These are phyloP conservation scores for Backusella macrospora DNA, from an alignment of 192 early-diverging fungal species.

Conservation along the genomic window DNA sequence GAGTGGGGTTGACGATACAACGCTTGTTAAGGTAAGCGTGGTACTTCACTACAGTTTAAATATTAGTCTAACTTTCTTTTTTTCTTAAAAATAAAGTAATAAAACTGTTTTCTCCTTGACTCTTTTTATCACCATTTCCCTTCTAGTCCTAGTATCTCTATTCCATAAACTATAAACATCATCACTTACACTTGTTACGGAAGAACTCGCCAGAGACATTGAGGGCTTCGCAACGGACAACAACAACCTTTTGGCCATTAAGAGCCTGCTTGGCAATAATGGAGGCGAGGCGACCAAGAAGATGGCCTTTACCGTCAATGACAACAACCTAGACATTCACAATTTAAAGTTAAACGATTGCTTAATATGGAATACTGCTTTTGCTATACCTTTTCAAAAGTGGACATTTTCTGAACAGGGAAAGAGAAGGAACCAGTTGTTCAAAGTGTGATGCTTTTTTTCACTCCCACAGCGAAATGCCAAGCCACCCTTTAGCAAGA, in stretches of 20 bases:
- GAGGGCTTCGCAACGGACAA: slow-evolving; percentile 99
- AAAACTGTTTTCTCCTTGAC: not conserved
- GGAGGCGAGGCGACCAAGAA: slow-evolving; percentile 96
- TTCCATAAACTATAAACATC: not conserved
- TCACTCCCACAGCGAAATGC: not conserved
- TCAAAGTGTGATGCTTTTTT: slow-evolving; percentile 13
- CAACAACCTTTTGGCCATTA: slow-evolving; percentile 94
- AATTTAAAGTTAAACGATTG: not conserved
- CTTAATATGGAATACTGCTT: not conserved
- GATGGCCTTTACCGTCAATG: slow-evolving; percentile 99
- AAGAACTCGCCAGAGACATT: slow-evolving; percentile 98
- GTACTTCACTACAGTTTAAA: slow-evolving; percentile 75
- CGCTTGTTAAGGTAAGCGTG: slow-evolving; percentile 99
- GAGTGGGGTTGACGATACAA: slow-evolving; percentile 93
- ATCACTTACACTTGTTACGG: slow-evolving; percentile 95
- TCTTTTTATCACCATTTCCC: not conserved
- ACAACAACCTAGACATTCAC: slow-evolving; percentile 78
- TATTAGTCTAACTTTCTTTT: not conserved
- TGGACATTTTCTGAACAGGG: slow-evolving; percentile 29
- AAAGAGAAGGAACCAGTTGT: slow-evolving; percentile 26
- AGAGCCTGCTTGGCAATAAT: slow-evolving; percentile 98
- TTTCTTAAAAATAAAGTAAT: not conserved
- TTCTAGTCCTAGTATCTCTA: not conserved
- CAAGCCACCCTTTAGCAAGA: slow-evolving; percentile 5
- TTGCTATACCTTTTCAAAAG: slow-evolving; percentile 37